Conservation (phyloP, 73 alveolate species). For the Paramecium sexaurelia region DNA sequence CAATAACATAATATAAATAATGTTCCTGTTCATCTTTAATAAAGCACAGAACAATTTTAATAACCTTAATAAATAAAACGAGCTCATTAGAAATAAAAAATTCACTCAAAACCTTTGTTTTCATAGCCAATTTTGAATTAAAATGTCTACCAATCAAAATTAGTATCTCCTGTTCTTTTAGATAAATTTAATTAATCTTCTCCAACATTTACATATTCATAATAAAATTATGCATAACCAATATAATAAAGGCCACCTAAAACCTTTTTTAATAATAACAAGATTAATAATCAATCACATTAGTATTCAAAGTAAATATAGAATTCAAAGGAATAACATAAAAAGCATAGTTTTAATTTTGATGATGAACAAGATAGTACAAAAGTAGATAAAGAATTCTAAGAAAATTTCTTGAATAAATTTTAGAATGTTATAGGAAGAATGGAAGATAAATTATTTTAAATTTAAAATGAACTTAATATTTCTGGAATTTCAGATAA, state of each 20-base stretch:
- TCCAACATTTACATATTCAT: not conserved
- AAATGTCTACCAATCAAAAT: not conserved
- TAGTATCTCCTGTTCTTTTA: not conserved
- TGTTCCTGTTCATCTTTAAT: not conserved
- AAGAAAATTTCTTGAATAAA: conserved; percentile 7
- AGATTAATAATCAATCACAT: not conserved
- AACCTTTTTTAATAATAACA: conserved; percentile 18
- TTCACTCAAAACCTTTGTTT: not conserved
- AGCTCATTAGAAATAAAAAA: not conserved
- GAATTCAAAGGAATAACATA: not conserved
- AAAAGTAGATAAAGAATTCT: not conserved
- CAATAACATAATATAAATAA: not conserved
- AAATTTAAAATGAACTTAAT: conserved; percentile 36
- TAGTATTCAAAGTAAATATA: not conserved
- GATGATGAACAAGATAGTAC: not conserved
- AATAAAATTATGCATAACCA: not conserved
- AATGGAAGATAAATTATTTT: conserved; percentile 30
- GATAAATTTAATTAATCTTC: not conserved
- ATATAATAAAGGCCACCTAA: conserved; percentile 18
- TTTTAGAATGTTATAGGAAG: conserved; percentile 46
- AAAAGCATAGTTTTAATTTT: not conserved
- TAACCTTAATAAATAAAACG: not conserved
- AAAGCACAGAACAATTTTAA: not conserved
- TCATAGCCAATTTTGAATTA: not conserved
- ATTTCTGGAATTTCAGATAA: conserved; percentile 4